Conservation (phyloP, 495 filamentous ascomycete genomes). For the Penicillium tannophilum region DNA sequence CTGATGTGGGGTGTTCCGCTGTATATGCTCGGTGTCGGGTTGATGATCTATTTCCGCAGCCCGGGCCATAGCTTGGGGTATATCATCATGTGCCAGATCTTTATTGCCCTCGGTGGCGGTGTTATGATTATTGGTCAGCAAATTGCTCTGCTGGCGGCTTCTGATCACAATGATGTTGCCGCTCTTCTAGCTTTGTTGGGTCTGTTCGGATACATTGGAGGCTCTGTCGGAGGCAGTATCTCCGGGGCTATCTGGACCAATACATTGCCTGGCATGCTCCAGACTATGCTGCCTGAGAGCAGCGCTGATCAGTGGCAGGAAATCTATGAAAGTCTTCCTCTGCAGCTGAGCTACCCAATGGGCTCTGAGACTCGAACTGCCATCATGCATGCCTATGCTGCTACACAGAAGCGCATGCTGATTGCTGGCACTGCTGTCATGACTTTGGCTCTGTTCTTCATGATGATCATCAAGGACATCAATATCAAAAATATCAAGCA, state of each 20-base stretch:
- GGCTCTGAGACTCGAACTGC: constrained; percentile 51
- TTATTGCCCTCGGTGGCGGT: constrained; percentile 65
- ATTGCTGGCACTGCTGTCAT: constrained; percentile 34
- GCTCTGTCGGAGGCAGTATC: constrained; percentile 63
- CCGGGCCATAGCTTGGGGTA: constrained; percentile 60
- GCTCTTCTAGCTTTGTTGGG: constrained; percentile 62
- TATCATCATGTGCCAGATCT: constrained; percentile 73
- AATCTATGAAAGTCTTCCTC: constrained; percentile 53
- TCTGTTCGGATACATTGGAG: constrained; percentile 65
- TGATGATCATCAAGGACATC: constrained; percentile 27
- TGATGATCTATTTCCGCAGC: constrained; percentile 69
- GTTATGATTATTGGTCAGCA: constrained; percentile 63
- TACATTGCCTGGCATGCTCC: constrained; percentile 55
- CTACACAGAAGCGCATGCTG: constrained; percentile 44
- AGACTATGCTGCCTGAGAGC: constrained; percentile 33
- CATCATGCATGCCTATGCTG: constrained; percentile 56
- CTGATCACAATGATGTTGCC: constrained; percentile 66
- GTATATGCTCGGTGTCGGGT: constrained; percentile 56
- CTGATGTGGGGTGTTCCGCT: constrained; percentile 58
- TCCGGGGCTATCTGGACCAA: constrained; percentile 68
- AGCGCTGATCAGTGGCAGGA: constrained; percentile 5
- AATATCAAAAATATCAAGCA: constrained; percentile 25
- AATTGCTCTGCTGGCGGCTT: constrained; percentile 67
- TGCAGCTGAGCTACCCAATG: constrained; percentile 54
- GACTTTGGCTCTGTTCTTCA: constrained; percentile 34